These are phyloP conservation scores for Beta macrorhiza DNA, from an alignment of 179 eudicot species.

Conservation along the genomic window DNA sequence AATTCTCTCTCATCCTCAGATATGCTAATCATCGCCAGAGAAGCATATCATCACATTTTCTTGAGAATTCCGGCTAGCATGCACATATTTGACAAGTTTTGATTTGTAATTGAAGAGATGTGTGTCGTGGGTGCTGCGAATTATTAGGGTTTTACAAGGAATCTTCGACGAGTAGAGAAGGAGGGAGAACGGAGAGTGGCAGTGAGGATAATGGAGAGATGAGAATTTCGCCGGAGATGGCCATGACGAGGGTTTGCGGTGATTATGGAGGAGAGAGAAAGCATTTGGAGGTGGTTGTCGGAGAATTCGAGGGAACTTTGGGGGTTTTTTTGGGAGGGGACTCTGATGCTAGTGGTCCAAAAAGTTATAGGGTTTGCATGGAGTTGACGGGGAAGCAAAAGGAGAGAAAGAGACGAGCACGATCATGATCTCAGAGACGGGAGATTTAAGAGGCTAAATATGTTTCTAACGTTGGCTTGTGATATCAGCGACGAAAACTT, in stretches of 20 bases:
- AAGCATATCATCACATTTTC: too few relatives aligned
- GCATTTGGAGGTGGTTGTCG: constrained; percentile 19
- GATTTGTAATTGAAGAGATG: constrained; percentile 67
- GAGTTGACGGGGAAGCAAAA: too few relatives aligned
- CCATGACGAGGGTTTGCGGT: constrained; percentile 15
- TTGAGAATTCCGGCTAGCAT: too few relatives aligned
- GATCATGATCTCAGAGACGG: too few relatives aligned
- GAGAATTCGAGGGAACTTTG: not conserved
- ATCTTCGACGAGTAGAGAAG: constrained; percentile 8
- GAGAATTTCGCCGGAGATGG: not conserved
- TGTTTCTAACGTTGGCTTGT: too few relatives aligned
- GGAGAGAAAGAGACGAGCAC: too few relatives aligned
- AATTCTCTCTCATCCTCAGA: too few relatives aligned
- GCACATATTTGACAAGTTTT: constrained; percentile 28
- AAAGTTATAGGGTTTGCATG: too few relatives aligned
- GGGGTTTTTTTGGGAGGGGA: not conserved
- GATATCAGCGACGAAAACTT: too few relatives aligned
- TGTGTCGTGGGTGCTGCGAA: constrained; percentile 60
- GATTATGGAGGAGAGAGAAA: constrained; percentile 28
- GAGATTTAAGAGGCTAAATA: too few relatives aligned
- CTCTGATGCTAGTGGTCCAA: not conserved
- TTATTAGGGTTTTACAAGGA: constrained; percentile 23
- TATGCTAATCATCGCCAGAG: too few relatives aligned
- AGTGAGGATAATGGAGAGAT: too few relatives aligned
- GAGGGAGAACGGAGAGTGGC: not conserved